Base-by-base conservation (phyloP, 495 filamentous ascomycete genomes). In the Aspergillus diversus region DNA sequence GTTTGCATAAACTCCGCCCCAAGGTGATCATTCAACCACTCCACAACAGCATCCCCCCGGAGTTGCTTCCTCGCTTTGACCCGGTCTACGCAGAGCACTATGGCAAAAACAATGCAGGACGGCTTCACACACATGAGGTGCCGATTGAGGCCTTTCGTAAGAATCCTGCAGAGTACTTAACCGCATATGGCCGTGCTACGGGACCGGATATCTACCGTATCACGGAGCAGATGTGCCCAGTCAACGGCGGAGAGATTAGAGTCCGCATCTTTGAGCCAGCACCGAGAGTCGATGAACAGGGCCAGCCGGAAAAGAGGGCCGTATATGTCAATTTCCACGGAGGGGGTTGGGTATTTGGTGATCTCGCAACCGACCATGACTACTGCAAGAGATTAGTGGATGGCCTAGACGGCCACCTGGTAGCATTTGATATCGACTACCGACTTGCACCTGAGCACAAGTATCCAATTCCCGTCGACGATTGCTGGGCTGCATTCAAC, bases 61-160 rank as follows among this genome's bases (percentile, higher is more conserved):
- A 76, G 37, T 60, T 79, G 33, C 63, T 74, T 1, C 55, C 68
- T 35, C 67, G 73, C 5, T 75, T 72, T 61, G 75, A 79, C 54
- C 72, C 73, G 2, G 64, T 68, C 52, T 79, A 75, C 54, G 70
- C 76, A 9, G 69, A 72, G 43, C 65, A 77, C 63, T 75, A 76
- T 68, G 72, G 75, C 61, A 69, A 75, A 61, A 69, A 76, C 71
- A 72, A 76, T 58, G 69, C 67, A n/a, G 76, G 78, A 31, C 66
- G 79, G 47, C 66, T 80, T 13, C 73, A 78, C 66, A 73, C 75
- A 5, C 75, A 80, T 47, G 72, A 79, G 57, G 71, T 79, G 31
- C 69, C 75, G 17, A 81, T 83, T 35, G 72, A 82, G 53, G 72
- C 80, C 7, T 71, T 80, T 71, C 59, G 77, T 47, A 80, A 68